These are phyloP conservation scores for Bretschneidera sinensis DNA, from an alignment of 345 rosid genomes.

Conservation along the genomic window DNA sequence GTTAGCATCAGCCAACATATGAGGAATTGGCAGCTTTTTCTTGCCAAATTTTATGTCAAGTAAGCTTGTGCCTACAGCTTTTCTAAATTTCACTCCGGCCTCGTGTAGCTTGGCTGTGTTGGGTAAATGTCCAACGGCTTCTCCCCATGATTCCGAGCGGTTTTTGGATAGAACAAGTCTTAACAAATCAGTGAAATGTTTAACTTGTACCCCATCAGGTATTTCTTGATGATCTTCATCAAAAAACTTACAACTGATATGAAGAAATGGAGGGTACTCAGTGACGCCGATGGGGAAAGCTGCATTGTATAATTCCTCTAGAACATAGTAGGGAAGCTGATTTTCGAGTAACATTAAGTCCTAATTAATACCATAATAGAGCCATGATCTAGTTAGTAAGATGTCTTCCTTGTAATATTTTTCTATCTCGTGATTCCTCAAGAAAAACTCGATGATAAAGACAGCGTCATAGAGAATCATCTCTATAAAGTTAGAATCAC, in stretches of 20 bases:
- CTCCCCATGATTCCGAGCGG: too few species aligned
- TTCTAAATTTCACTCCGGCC: conserved; percentile 15
- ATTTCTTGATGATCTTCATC: neutral
- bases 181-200: conserved; percentile 13
- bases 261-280: neutral
- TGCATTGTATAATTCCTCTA: conserved; percentile 4
- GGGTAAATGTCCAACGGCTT: neutral
- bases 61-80: neutral
- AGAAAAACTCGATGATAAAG: conserved; percentile 11
- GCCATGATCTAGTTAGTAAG: conserved; percentile 1
- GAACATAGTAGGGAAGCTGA: conserved; percentile 24
- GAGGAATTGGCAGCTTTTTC: conserved; percentile 17
- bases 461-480: conserved; percentile 15
- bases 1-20: neutral
- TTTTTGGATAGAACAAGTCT: neutral
- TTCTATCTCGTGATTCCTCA: neutral
- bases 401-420: neutral
- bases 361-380: neutral
- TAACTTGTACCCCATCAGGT: neutral
- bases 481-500: neutral
- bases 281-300: neutral
- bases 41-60: conserved; percentile 16
- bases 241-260: neutral
- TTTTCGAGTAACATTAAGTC: conserved; percentile 21
- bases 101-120: conserved; percentile 21